Base-by-base conservation (phyloP, 495 filamentous ascomycete species). In the Beverwykella pulmonaria region DNA sequence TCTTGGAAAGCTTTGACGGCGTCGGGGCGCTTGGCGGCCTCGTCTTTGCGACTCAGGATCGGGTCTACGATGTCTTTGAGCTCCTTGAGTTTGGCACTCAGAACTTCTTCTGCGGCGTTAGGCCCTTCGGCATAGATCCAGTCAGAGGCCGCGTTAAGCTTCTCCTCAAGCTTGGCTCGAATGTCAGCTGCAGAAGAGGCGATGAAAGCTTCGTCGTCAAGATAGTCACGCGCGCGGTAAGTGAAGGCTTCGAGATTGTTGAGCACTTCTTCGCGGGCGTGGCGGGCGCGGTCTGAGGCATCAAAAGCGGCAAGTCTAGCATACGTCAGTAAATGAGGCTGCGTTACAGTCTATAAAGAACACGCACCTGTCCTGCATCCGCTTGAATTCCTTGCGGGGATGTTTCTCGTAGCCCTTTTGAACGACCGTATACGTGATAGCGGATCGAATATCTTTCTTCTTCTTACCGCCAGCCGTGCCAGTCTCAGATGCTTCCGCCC, bases 191-290 rank as follows among this genome's bases (percentile, higher is more conserved):
- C 93, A 49, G 92, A 86, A 14, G 82, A 86, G 12, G 79, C 82
- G 44, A 88, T 78, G 75, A 97, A 97, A 17, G 82, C 83, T 59
- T 89, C 85, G 65, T 90, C 87, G 17, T 89, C 87, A 10, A 95
- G 77, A 20, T 92, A 80, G 77, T 97, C 95, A 5, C 92, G 87
- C 44, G 88, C 85, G 64, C 86, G 88, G 82, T 99, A 99, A 47
- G 92, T 96, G 75, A 90, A 96, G n/a, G 83, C 86, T 75, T 99
- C 94, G 26, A 99, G 86, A 70, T 90, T 88, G 79, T 99, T 99
- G 27, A 97, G 79, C 10, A 90, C 84, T 76, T 97, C 94, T 75
- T 97, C 93, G 32, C 93, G 88, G 48, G 86, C 79, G 46, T 86
- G 77, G 29, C 92, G 90, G 5, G 88, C 83, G 49, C 81, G 80